Base-by-base conservation (phyloP, 2,329 filamentous ascomycete genomes). In the Beauveria sp. region DNA sequence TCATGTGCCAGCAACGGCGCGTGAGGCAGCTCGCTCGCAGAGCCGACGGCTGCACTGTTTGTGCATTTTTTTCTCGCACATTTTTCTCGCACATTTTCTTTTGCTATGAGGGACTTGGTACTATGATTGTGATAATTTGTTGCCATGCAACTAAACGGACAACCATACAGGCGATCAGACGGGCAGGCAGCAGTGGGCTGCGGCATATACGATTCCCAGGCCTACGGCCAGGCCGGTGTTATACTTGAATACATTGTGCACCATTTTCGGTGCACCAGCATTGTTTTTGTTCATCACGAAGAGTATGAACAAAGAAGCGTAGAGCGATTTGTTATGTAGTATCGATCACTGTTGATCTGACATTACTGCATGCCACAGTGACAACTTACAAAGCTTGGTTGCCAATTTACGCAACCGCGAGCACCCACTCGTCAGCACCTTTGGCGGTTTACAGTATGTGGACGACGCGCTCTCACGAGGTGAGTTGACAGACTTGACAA, bases 1-100 rank as follows among this genome's bases (percentile, higher is more conserved):
- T 85, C 85, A 1, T 96, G 92, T 70, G 80, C 79, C 16, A 83
- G 77, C 65, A 91, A 91, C 66, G 88, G 84, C 1, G 74, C 89
- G 59, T 60, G 47, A 60, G 88, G 68, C 38, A 43, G 51, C n/a
- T 51, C 20, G 20, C 47, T 53, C 56, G 55, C n/a, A 12, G 12
- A n/a, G 30, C 12, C 34, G 3, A 18, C 22, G n/a, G 24, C 43
- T 45, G 40, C 40, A 57, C 50, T 56, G 47, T 61, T 56, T 42
- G 34, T 50, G 26, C 30, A 55, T 61, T 40, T 22, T 43, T n/a
- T 43, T 43, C 34, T 16, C 12, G 14, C 42, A 43, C 7, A 50
- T 30, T n/a, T 30, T 51, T 18, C 7, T 43, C 34, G 28, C 26
- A 34, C 30, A 51, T 34, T 10, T 51, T 51, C 14, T 45, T 16